These are phyloP conservation scores for Hyaloscypha bicolor DNA, from an alignment of 495 filamentous ascomycete genomes.

Conservation along the genomic window DNA sequence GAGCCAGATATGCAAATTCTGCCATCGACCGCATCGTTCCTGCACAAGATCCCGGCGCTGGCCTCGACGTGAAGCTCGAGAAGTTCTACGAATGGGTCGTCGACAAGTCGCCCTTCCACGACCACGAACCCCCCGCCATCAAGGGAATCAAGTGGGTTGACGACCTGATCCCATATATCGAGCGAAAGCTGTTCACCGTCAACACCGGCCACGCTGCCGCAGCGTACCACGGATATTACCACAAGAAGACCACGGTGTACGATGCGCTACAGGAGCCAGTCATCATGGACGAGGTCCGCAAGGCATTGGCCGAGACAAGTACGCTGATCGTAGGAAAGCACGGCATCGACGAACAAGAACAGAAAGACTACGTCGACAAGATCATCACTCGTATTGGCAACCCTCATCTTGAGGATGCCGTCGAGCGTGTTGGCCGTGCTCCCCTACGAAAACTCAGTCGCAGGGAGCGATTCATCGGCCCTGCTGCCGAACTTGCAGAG, in stretches of 20 bases:
- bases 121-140: conserved; percentile 61
- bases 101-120: conserved; percentile 77
- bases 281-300: conserved; percentile 74
- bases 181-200: conserved; percentile 99
- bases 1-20: conserved; percentile 89
- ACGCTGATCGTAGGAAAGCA: conserved; percentile 85
- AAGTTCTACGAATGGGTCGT: conserved; percentile 99
- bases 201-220: conserved; percentile 98
- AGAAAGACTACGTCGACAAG: conserved; percentile 86
- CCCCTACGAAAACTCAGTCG: conserved; percentile 89
- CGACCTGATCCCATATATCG: conserved; percentile 90
- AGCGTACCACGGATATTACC: conserved; percentile 89
- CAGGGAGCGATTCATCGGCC: conserved; percentile 94
- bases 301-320: conserved; percentile 79
- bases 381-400: conserved; percentile 93
- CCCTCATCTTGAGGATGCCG: conserved; percentile 88
- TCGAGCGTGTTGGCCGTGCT: conserved; percentile 94
- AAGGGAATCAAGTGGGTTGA: conserved; percentile 90
- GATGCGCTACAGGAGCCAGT: conserved; percentile 69
- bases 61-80: conserved; percentile 92
- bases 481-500: conserved; percentile 83
- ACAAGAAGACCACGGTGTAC: conserved; percentile 81
- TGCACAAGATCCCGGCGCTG: conserved; percentile 73
- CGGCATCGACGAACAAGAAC: conserved; percentile 72
- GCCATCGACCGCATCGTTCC: conserved; percentile 98